Percentiles rank a stretch among this genome's conserved stretches.
Evolutionary conservation across 2,329 filamentous ascomycete species (phyloP).

Genomic region (Ophiostoma pallidulum): DNA sequence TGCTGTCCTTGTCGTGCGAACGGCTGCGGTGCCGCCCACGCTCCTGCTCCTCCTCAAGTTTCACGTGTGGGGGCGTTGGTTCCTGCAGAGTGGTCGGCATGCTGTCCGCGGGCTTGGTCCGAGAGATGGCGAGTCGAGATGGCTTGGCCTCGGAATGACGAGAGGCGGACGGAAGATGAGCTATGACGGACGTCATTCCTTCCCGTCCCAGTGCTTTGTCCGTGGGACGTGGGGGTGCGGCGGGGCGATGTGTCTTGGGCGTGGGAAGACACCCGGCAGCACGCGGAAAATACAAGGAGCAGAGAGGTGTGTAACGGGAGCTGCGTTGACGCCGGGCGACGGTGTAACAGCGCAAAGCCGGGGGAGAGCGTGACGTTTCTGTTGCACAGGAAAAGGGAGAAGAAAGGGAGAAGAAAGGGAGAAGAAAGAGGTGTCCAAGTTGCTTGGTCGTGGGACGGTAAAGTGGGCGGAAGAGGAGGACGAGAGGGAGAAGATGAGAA

Average conservation of each 20-base stretch:
- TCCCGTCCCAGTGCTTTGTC: not conserved
- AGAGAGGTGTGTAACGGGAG: no score
- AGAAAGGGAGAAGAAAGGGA: not conserved
- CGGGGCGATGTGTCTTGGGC: not conserved
- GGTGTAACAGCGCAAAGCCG: not conserved
- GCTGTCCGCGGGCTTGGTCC: slow-evolving; percentile 25
- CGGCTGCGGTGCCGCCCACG: slow-evolving; percentile 33
- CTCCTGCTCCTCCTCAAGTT: slow-evolving; percentile 30
- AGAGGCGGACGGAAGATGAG: slow-evolving; percentile 15
- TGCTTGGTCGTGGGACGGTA: not conserved
- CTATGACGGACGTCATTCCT: slow-evolving; percentile 33
- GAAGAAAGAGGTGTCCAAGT: not conserved
- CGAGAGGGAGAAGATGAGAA: not conserved
- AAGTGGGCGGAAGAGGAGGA: not conserved
- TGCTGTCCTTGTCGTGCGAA: slow-evolving; percentile 32
- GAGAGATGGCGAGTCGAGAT: slow-evolving; percentile 28
- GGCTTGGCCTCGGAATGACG: slow-evolving; percentile 31
- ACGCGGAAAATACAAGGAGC: no score
- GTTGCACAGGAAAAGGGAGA: not conserved
- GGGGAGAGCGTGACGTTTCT: not conserved
- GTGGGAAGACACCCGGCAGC: no score
- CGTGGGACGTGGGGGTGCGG: no score
- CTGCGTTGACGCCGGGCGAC: no score
- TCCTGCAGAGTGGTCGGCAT: slow-evolving; percentile 34
- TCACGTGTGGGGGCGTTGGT: slow-evolving; percentile 31